Base-by-base conservation (phyloP, 2,329 filamentous ascomycete species). In the Cytospora piceae region DNA sequence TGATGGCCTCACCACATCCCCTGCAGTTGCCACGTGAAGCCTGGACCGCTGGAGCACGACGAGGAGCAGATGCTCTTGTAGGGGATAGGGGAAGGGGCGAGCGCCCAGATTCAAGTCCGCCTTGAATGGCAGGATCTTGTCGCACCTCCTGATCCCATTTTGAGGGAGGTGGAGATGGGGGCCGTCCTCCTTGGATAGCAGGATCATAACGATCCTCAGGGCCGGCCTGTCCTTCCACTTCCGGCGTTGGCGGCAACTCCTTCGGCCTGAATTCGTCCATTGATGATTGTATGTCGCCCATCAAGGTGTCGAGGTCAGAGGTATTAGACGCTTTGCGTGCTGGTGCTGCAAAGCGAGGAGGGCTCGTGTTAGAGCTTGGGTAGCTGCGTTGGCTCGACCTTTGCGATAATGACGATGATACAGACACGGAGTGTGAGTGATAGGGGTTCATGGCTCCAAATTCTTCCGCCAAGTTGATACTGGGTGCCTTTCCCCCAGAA, bases 1-100 rank as follows among this genome's bases (percentile, higher is more conserved):
- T 86, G 72, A 99, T 98, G 8, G 84, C 80, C 55, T 90, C 81
- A 4, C 86, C 83, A 76, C 95, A 99, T 1, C 92, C 91, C 73
- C 93, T 92, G 80, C 95, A 99, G 68, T 87, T 87, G 2, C 92
- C 92, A 64, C 92, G 90, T 20, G 84, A 84, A 1, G 61, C 61
- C 12, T 58, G 65, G 37, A 31, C 37, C 75, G 7, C 76, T 74
- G 51, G 81, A 78, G 32, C 79, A 77, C 14, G 77, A 79, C 49
- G 77, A 75, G 73, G 27, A 75, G 74, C 61, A 72, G 61, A 42
- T 27, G 51, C 29, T 54, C 65, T 42, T 42, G 61, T 29, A 27
- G 57, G 64, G 4, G 66, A 66, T 11, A 67, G 66, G 12, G 66
- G 63, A 9, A 68, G 22, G 37, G 63, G 54, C 17, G 56, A 58